phyloP scores from a whole-genome alignment of 1,284 basidiomycete genomes.

The Lentinula novae-zelandiae region DNA sequence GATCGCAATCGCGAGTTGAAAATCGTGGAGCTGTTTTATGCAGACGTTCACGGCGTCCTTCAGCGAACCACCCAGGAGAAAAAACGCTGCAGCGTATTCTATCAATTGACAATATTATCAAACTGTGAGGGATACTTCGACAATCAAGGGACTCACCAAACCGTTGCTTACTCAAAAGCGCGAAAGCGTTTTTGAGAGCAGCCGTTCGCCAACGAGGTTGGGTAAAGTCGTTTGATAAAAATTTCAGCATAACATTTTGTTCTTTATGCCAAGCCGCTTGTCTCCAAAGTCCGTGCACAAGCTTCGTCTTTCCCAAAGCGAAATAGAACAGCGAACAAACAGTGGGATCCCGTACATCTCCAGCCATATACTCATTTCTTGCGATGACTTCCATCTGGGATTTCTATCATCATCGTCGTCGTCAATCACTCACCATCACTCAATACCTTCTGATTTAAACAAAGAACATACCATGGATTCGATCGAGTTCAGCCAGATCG shows the following conservation, averaged over 20 bases:
- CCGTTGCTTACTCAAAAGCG: constrained; percentile 87
- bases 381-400: constrained; percentile 87
- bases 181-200: constrained; percentile 96
- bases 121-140: background rate
- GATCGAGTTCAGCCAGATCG: constrained; percentile 81
- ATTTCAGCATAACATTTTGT: constrained; percentile 87
- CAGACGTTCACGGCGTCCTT: constrained; percentile 94
- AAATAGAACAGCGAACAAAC: constrained; percentile 92
- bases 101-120: constrained; percentile 9
- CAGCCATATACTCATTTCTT: constrained; percentile 86
- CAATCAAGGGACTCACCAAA: constrained; percentile 60
- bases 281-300: constrained; percentile 93
- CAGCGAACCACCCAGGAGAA: constrained; percentile 85
- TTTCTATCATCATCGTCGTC: constrained; percentile 42
- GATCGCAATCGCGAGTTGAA: constrained; percentile 86
- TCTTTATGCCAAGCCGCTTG: constrained; percentile 95
- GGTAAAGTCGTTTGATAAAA: constrained; percentile 89
- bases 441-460: background rate
- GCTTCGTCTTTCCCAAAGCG: constrained; percentile 86
- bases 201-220: constrained; percentile 88
- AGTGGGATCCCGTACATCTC: constrained; percentile 85
- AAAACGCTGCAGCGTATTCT: constrained; percentile 98
- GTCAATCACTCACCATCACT: too few species aligned
- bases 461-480: constrained; percentile 66
- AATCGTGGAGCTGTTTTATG: constrained; percentile 83